phyloP scores from a whole-genome alignment of 768 basidiomycete genomes.

The Pleurotus cornucopiae region DNA sequence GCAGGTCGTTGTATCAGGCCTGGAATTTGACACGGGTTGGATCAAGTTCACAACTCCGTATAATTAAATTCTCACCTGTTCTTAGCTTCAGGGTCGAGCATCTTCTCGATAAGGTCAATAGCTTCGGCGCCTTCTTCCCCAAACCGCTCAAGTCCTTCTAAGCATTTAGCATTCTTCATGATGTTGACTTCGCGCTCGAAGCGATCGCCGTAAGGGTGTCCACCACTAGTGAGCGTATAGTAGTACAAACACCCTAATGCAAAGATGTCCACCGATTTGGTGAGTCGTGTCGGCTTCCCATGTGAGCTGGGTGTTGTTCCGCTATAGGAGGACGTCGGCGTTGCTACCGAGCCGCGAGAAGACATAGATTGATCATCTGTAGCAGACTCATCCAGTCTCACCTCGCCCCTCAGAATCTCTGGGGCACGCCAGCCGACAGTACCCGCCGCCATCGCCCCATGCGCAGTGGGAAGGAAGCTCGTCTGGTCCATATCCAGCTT shows the following conservation, averaged over 20 bases:
- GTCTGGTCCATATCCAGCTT: slow-evolving; percentile 95
- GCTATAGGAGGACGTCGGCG: slow-evolving; percentile 31
- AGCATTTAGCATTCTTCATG: slow-evolving; percentile 68
- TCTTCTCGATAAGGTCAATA: slow-evolving; percentile 67
- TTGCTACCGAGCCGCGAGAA: slow-evolving; percentile 61
- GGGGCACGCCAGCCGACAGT: slow-evolving; percentile 98
- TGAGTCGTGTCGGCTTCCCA: slow-evolving; percentile 64
- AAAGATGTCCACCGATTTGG: slow-evolving; percentile 96
- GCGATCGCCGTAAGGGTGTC: slow-evolving; percentile 91
- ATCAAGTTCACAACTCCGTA: not conserved
- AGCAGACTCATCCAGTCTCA: slow-evolving; percentile 78
- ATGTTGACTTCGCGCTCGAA: slow-evolving; percentile 96
- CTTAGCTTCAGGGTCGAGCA: slow-evolving; percentile 76
- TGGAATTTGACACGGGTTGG: slow-evolving; percentile 20
- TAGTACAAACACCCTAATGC: slow-evolving; percentile 95
- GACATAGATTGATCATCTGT: slow-evolving; percentile 62
- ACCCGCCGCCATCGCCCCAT: slow-evolving; percentile 86
- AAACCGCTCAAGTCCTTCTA: slow-evolving; percentile 71
- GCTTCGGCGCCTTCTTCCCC: slow-evolving; percentile 96
- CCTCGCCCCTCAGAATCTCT: slow-evolving; percentile 91
- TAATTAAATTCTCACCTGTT: slow-evolving; percentile 50
- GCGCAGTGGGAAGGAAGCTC: slow-evolving; percentile 88
- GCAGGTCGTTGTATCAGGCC: slow-evolving; percentile 86
- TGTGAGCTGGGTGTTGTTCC: slow-evolving; percentile 26
- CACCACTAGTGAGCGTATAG: slow-evolving; percentile 84